These are phyloP conservation scores for Raffaelea deltoideospora DNA, from an alignment of 2,329 filamentous ascomycete species.

Conservation along the genomic window DNA sequence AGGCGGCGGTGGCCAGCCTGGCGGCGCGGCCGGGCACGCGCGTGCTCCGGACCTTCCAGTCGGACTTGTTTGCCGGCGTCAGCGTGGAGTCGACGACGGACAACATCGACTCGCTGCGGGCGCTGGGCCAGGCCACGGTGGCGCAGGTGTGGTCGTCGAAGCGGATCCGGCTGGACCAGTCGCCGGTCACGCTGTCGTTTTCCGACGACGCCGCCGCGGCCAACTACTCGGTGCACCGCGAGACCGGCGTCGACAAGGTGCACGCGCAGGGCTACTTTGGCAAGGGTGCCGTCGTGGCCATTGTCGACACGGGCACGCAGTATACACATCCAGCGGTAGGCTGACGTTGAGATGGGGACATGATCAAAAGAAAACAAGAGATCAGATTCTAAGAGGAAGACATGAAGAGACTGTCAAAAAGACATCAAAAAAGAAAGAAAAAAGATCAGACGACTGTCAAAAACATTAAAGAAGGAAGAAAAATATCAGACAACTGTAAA, in stretches of 20 bases:
- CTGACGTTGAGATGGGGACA: neutral
- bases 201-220: constrained; percentile 7
- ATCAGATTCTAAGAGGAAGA: neutral
- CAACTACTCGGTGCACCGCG: constrained; percentile 11
- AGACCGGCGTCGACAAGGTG: constrained; percentile 11
- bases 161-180: constrained; percentile 9
- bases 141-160: constrained; percentile 12
- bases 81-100: constrained; percentile 8
- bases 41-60: neutral
- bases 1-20: constrained; percentile 1
- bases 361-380: neutral
- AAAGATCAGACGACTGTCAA: too few species aligned
- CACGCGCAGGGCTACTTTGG: constrained; percentile 8
- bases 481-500: too few species aligned
- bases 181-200: constrained; percentile 5
- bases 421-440: too few species aligned
- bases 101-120: constrained; percentile 10
- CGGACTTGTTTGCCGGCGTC: constrained; percentile 10
- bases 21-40: neutral
- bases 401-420: too few species aligned
- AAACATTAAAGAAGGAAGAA: too few species aligned
- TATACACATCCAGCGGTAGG: constrained; percentile 10
- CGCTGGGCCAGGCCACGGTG: constrained; percentile 1
- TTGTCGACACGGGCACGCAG: constrained; percentile 11
- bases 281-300: constrained; percentile 8